Conservation (phyloP, 768 basidiomycete genomes). For the Phlebiopsis flavidoalba region DNA sequence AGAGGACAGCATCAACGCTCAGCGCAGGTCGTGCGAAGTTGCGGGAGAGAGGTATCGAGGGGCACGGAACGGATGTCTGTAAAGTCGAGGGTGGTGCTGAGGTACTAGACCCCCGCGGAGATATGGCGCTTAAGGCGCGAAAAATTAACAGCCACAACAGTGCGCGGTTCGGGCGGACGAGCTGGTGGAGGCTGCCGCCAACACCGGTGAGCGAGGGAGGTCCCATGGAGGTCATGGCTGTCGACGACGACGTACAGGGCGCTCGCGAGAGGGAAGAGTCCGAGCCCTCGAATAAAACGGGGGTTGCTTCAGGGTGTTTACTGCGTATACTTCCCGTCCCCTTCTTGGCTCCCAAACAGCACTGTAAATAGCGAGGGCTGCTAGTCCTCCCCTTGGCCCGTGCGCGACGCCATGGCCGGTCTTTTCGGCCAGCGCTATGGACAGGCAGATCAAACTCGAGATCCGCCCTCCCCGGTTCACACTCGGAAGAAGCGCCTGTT, state of each 20-base stretch:
- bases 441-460: not conserved
- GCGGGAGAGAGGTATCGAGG: constrained; percentile 88
- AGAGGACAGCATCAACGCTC: constrained; percentile 98
- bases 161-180: constrained; percentile 40
- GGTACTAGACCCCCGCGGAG: constrained; percentile 79
- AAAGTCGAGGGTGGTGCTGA: constrained; percentile 87
- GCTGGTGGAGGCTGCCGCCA: constrained; percentile 21
- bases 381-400: constrained; percentile 7
- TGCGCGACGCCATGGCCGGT: constrained; percentile 4
- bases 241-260: not conserved
- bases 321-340: no score
- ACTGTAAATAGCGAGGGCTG: constrained; percentile 2
- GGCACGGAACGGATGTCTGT: no score
- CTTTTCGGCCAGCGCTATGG: constrained; percentile 6
- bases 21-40: constrained; percentile 92
- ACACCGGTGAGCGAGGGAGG: constrained; percentile 7
- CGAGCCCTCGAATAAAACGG: not conserved
- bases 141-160: no score
- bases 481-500: not conserved
- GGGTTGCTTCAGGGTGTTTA: no score
- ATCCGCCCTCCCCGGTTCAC: not conserved
- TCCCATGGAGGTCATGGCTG: constrained; percentile 13
- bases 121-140: no score
- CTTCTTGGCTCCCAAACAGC: no score
- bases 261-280: not conserved